phyloP scores from a whole-genome alignment of 2,329 filamentous ascomycete genomes.

The Alternaria viburni region DNA sequence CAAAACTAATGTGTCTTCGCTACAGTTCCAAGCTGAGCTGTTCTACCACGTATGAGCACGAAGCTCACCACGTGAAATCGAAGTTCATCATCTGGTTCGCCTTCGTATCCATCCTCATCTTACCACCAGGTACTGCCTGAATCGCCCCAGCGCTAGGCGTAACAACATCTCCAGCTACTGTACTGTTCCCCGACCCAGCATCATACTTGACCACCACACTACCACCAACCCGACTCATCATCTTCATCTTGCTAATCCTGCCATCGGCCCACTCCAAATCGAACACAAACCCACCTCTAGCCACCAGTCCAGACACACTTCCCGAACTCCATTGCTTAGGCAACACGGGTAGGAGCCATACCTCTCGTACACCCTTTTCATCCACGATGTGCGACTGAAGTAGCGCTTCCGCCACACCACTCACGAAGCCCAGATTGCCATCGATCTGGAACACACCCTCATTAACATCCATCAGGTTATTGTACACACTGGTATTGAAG shows the following conservation, averaged over 20 bases:
- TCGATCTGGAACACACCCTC: conserved; percentile 36
- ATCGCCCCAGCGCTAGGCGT: neutral
- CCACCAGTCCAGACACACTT: conserved; percentile 19
- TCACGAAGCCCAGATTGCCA: conserved; percentile 58
- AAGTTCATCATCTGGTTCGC: neutral
- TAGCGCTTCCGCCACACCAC: conserved; percentile 56
- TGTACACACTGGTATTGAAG: conserved; percentile 12
- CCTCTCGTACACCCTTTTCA: conserved; percentile 4
- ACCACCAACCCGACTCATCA: conserved; percentile 12
- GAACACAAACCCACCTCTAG: conserved; percentile 24
- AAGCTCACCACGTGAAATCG: neutral
- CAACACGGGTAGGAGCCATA: conserved; percentile 14
- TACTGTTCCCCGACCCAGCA: neutral
- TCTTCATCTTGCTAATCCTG: conserved; percentile 24
- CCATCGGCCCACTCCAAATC: conserved; percentile 23
- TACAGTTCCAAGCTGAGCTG: neutral
- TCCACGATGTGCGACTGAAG: conserved; percentile 43
- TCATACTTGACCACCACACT: conserved; percentile 2
- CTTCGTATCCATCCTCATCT: neutral
- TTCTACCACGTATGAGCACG: conserved; percentile 7
- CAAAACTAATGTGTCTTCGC: too few species aligned
- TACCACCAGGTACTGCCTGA: neutral
- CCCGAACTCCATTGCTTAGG: conserved; percentile 18
- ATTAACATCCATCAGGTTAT: conserved; percentile 15
- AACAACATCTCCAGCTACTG: neutral